Conservation (phyloP, 805 yeast species). For the Ascoidea asiatica region DNA sequence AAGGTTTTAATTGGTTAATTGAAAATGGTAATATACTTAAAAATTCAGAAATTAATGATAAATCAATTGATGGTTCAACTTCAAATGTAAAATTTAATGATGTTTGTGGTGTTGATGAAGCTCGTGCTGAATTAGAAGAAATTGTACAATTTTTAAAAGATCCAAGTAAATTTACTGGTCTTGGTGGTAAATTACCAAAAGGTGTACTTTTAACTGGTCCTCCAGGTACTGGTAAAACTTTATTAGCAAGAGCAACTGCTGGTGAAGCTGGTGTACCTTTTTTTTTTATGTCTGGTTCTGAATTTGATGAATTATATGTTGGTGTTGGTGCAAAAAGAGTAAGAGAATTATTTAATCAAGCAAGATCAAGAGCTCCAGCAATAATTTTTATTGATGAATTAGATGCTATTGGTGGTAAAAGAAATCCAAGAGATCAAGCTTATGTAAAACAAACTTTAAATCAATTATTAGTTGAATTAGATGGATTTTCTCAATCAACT, state of each 20-base stretch:
- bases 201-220: constrained; percentile 97
- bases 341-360: constrained; percentile 85
- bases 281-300: constrained; percentile 97
- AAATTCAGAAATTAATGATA: constrained; percentile 56
- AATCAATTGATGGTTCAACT: constrained; percentile 70
- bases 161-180: constrained; percentile 89
- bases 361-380: constrained; percentile 92
- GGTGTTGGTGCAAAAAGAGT: constrained; percentile 99
- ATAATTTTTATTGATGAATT: constrained; percentile 94
- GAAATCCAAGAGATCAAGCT: constrained; percentile 96
- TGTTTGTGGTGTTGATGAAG: constrained; percentile 97
- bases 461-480: constrained; percentile 90
- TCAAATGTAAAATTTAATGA: constrained; percentile 83
- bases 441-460: constrained; percentile 95
- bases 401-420: constrained; percentile 97
- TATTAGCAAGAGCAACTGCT: constrained; percentile 94
- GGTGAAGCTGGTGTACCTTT: constrained; percentile 99
- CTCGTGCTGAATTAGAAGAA: constrained; percentile 93
- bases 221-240: constrained; percentile 97
- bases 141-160: constrained; percentile 95
- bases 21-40: constrained; percentile 65
- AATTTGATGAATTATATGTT: constrained; percentile 93
- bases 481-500: constrained; percentile 84
- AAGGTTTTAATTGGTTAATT: constrained; percentile 62
- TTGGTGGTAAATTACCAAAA: constrained; percentile 95